Conservation (phyloP, 2,329 filamentous ascomycete genomes). For the Teratosphaeria zuluensis region DNA sequence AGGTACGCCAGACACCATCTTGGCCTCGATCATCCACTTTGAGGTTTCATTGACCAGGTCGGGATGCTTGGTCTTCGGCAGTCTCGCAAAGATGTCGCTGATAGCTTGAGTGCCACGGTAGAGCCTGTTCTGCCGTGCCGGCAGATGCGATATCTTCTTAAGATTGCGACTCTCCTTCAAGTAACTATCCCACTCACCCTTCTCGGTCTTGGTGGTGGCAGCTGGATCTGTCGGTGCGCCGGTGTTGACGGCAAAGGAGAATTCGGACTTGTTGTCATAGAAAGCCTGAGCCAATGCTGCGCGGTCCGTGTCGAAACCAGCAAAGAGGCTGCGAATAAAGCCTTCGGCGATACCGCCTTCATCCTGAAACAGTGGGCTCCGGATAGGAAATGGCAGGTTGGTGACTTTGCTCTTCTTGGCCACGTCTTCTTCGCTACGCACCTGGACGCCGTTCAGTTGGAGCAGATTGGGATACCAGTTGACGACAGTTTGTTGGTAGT, state of each 20-base stretch:
- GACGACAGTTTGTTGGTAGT: conserved; percentile 58
- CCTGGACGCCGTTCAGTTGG: conserved; percentile 62
- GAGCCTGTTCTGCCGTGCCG: conserved; percentile 54
- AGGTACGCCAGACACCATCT: conserved; percentile 59
- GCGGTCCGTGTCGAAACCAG: conserved; percentile 63
- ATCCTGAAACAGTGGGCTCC: conserved; percentile 62
- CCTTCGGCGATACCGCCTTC: conserved; percentile 63
- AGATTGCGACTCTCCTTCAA: conserved; percentile 72
- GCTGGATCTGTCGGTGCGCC: conserved; percentile 41
- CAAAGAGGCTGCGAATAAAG: conserved; percentile 66
- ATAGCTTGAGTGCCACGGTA: conserved; percentile 58
- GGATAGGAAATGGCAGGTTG: conserved; percentile 52
- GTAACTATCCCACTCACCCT: conserved; percentile 61
- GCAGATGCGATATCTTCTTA: conserved; percentile 53
- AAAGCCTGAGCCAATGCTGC: conserved; percentile 52
- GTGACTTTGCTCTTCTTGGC: conserved; percentile 44
- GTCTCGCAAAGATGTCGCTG: conserved; percentile 54
- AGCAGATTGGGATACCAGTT: conserved; percentile 77
- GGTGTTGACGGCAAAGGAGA: conserved; percentile 66
- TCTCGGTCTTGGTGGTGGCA: conserved; percentile 26
- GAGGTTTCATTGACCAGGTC: conserved; percentile 55
- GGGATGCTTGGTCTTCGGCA: conserved; percentile 68
- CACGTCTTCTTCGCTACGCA: conserved; percentile 64
- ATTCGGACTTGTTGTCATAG: conserved; percentile 67
- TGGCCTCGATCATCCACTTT: conserved; percentile 77